Base-by-base conservation (phyloP, 208 protist species). In the Tritrichomonas musculus region DNA sequence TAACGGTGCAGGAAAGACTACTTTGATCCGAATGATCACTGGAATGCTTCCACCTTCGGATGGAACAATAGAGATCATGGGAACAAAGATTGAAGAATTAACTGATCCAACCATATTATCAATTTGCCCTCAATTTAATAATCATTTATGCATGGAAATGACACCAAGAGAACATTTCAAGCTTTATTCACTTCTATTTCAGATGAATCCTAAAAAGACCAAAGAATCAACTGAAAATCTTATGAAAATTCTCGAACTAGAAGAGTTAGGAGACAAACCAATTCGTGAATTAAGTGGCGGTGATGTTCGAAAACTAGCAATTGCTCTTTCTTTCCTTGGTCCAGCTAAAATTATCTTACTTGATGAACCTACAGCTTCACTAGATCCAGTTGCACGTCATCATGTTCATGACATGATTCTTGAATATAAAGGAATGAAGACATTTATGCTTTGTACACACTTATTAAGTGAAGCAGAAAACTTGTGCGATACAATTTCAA, bases 1-100 rank as follows among this genome's bases (percentile, higher is more conserved):
- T 3, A 94, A 94, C 53, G 94, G 94, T 94, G 94, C 94, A 60
- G 94, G 94, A 30, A 94, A 94, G 55, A 93, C 93, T n/a, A 94
- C 94, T 22, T 72, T 94, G 9, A 66, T 94, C 5, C 93, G 93
- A 92, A 80, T 94, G 92, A 57, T 94, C 5, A 94, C 94, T n/a
- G 88, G 3, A 82, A 27, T 75, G 55, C 41, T 94, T 2, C 55
- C 77, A 50, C 60, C 93, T 17, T 82, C 93, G 4, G 93, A 66
- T 14, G 94, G 94, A n/a, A 60, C n/a, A 44, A 64, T 88, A 64
- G 5, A 60, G 1, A 13, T 92, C 30, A 50, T 60, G 3, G 44
- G 44, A n/a, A 27, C 14, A 36, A 27, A 60, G 2, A 22, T 92
- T 17, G 3, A 0, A 9, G 3, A 53, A 22, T 14, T 39, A 2